Evolutionary conservation across 1,139 yeast species (phyloP), one percentile per base, ranked within the genome.

Genomic region (Pichia sp.): DNA sequence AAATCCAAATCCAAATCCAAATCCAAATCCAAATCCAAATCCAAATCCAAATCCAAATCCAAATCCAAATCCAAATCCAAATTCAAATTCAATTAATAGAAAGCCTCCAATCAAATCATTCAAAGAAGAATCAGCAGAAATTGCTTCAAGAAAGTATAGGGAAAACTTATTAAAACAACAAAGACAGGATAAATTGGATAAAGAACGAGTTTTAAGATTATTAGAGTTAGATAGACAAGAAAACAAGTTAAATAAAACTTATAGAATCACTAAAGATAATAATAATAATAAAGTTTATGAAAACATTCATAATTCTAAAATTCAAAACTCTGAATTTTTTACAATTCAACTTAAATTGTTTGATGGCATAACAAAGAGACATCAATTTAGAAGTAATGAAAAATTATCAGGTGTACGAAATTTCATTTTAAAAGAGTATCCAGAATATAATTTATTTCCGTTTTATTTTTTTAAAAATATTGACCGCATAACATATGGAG

Each of bases 171-270:
- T 67, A 31, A 71, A 68, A 50, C 65, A 62, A 45, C 73, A 72
- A 50, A 67, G 64, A 44, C 65, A 63, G 50, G 80, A 75, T 19
- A 64, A 58, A 22, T 76, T 75, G 49, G 90, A 84, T 57, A 74
- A 76, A 44, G 74, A 75, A 48, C 70, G 87, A n/a, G 74, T 84
- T 19, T 64, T 80, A 50, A 70, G 72, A 38, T 67, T 82, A 27
- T 62, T 81, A 50, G 70, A 74, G 54, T 73, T 76, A 1, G 88
- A 83, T 60, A 70, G 75, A 49, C 71, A 70, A 45, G 86, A 82
- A 61, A 71, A 42, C 11, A 79, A 13, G 30, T 29, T 30, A 41
- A 36, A 41, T 28, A 9, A 13, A 8, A 28, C 42, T 45, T 25
- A 41, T 30, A 18, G 46, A 45, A 4, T 33, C 45, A 42, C 28